Evolutionary conservation across 768 basidiomycete species (phyloP).

Genomic region (Lentinula raphanica): DNA sequence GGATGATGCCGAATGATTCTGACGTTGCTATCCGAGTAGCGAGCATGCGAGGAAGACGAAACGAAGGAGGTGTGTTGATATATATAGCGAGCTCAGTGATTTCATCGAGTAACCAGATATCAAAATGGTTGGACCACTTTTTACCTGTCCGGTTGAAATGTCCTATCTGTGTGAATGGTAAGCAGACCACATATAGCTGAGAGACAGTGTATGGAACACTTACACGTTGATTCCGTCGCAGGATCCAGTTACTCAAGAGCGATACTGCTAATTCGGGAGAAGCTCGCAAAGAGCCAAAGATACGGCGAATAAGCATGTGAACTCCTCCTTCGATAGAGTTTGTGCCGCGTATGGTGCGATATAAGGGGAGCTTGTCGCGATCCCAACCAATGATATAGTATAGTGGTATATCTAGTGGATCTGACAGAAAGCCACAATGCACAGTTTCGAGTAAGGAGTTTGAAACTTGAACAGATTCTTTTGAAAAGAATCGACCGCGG

Average conservation of each 20-base stretch:
- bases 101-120: conserved; percentile 13
- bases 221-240: conserved; percentile 10
- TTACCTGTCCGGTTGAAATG: conserved; percentile 10
- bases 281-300: conserved; percentile 13
- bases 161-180: conserved; percentile 13
- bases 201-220: not conserved
- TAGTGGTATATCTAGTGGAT: conserved; percentile 11
- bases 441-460: not conserved
- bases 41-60: conserved; percentile 11
- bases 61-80: conserved; percentile 7
- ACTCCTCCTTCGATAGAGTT: conserved; percentile 18
- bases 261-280: conserved; percentile 9
- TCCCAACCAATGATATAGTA: conserved; percentile 12
- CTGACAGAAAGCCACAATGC: conserved; percentile 13
- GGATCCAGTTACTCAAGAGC: not conserved
- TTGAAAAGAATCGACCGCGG: not conserved
- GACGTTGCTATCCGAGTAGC: conserved; percentile 14
- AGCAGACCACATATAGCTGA: not conserved
- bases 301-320: conserved; percentile 10
- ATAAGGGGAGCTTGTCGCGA: conserved; percentile 11
- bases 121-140: conserved; percentile 8
- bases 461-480: not conserved
- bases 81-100: conserved; percentile 11
- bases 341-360: conserved; percentile 15
- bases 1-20: conserved; percentile 13